These are phyloP conservation scores for Aspergillus sp. DNA, from an alignment of 2,329 filamentous ascomycete genomes.

Conservation along the genomic window DNA sequence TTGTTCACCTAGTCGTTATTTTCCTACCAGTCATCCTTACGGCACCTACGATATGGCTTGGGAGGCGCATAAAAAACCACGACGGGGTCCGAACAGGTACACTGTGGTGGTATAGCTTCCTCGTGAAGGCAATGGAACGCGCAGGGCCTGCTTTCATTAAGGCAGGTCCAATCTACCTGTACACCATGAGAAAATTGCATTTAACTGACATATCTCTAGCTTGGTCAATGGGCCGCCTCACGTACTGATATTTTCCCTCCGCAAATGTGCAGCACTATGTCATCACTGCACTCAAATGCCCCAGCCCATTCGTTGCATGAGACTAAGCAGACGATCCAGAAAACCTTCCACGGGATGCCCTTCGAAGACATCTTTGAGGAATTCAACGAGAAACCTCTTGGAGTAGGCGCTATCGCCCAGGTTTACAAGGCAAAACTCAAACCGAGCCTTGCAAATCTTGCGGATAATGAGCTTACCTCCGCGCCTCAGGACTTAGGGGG, in stretches of 20 bases:
- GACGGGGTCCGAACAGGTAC: slow-evolving; percentile 79
- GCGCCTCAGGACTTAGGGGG: slow-evolving; percentile 60
- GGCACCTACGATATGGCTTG: slow-evolving; percentile 79
- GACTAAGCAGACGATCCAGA: slow-evolving; percentile 75
- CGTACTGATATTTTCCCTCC: slow-evolving; percentile 93
- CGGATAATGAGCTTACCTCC: slow-evolving; percentile 55
- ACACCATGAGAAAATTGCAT: neutral
- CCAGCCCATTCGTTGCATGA: slow-evolving; percentile 82
- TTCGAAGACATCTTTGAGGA: slow-evolving; percentile 97
- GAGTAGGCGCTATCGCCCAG: slow-evolving; percentile 94
- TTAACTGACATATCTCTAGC: slow-evolving; percentile 46
- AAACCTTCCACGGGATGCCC: slow-evolving; percentile 73
- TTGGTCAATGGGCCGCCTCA: slow-evolving; percentile 98
- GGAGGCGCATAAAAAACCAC: slow-evolving; percentile 59
- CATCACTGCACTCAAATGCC: slow-evolving; percentile 88
- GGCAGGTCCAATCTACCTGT: slow-evolving; percentile 46
- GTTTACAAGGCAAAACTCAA: slow-evolving; percentile 96
- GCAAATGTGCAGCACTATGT: slow-evolving; percentile 91
- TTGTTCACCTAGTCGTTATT: slow-evolving; percentile 80
- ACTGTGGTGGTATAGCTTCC: slow-evolving; percentile 89
- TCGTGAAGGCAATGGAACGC: slow-evolving; percentile 86
- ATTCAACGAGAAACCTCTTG: slow-evolving; percentile 84
- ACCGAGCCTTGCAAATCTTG: slow-evolving; percentile 67
- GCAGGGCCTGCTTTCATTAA: slow-evolving; percentile 98
- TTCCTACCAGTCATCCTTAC: slow-evolving; percentile 86